Base-by-base conservation (phyloP, 2,329 filamentous ascomycete genomes). In the Aspergillus oerlinghausenensis region DNA sequence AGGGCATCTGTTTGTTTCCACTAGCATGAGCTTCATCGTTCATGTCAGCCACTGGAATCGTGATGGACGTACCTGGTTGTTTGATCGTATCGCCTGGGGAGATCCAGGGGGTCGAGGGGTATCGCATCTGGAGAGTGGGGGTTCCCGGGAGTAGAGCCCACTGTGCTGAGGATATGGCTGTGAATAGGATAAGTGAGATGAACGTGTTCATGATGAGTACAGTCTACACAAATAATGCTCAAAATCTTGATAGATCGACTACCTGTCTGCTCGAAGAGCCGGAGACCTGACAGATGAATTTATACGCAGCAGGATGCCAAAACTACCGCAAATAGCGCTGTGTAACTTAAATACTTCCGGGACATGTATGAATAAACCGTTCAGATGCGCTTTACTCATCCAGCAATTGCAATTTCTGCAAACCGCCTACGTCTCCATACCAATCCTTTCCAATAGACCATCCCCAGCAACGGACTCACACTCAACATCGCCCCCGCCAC, bases 361-460 rank as follows among this genome's bases (percentile, higher is more conserved):
- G 5, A 17, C 14, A 4, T 1, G 11, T 6, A 35, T 35, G 4
- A 35, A 35, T 35, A 25, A 23, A 38, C 17, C 40, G 19, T 17
- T 29, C 14, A 14, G 28, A 28, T 11, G n/a, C 40, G 10, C 3
- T 3, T 21, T 25, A 32, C 19, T 49, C 40, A 35, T 17, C 14
- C 32, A 35, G 14, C 32, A 35, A 35, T 35, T 17, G 32, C 11
- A 21, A 54, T 26, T 6, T 52, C 52, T 4, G 42, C 50, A 14
- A 57, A 45, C 14, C 28, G 38, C 25, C 57, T 53, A 1, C 17
- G 26, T 32, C 65, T 61, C 66, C 66, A 67, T 38, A 29, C n/a
- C 58, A 57, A 54, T 2, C 65, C 64, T 11, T 52, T 56, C 3
- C 17, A 3, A 48, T 67, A 67, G 19, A 68, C 64, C 17, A 60